Base-by-base conservation (phyloP, 192 early-diverging fungal genomes). In the Coemansia sp. region DNA sequence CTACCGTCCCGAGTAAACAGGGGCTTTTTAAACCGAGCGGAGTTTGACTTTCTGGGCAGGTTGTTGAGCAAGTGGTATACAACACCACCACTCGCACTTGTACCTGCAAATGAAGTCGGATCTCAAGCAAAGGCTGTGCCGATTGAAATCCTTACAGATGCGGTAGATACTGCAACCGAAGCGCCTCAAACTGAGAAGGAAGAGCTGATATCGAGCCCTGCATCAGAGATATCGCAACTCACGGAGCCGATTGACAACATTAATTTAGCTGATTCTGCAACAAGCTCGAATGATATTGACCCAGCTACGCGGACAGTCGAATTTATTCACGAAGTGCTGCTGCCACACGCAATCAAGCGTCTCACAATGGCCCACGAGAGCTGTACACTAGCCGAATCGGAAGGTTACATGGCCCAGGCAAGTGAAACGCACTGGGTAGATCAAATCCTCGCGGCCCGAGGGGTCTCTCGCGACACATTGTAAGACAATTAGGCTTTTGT, bases 41-140 rank as follows among this genome's bases (percentile, higher is more conserved):
- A 80, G 35, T 80, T 80, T 70, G 65, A 80, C 53, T 80, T 73
- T 66, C 48, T 73, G 5, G 67, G 71, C 6, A 28, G 77, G 25
- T 56, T 80, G 9, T 53, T 80, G 23, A 38, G 49, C 29, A 51
- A 58, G 10, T 80, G 77, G 77, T 80, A 69, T 52, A 25, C 33
- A 23, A 25, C 50, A 18, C 71, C 77, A 4, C 77, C 77, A 10
- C 42, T 45, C 10, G 62, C 65, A 3, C 23, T 51, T 23, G 5
- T 51, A n/a, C 18, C 33, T 44, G 22, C 40, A 25, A 27, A 25
- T 22, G 16, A 6, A 1, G 21, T 23, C 8, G 14, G 19, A 8
- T 6, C 10, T 9, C 47, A 22, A 22, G 25, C 21, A 33, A 28
- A 24, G 1, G 30, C 31, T 21, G 21, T 19, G 28, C 1, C 18